Conservation (phyloP, 345 rosid genomes). For the Salix purpurea region DNA sequence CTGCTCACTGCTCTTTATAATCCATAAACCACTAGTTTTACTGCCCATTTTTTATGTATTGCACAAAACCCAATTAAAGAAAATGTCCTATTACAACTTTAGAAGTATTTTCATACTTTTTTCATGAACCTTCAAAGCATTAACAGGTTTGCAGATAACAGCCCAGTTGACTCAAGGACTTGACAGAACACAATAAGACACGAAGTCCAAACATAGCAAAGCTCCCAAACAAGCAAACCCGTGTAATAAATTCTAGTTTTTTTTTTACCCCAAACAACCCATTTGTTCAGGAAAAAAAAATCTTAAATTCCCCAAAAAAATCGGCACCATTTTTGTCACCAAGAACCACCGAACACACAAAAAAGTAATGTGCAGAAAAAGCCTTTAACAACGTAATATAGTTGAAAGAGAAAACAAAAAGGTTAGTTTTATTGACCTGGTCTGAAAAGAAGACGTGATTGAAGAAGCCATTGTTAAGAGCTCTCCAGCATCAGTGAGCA, state of each 20-base stretch:
- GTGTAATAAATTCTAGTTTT: not conserved
- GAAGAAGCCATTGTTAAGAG: constrained; percentile 59
- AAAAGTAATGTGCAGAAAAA: not conserved
- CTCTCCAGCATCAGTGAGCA: constrained; percentile 23
- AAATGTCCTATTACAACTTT: no score
- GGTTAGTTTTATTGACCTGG: constrained; percentile 37
- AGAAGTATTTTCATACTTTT: not conserved
- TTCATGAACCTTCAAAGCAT: not conserved
- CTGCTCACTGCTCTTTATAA: not conserved
- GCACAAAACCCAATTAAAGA: not conserved
- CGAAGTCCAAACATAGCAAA: not conserved
- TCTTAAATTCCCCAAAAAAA: not conserved
- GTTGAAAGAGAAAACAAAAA: not conserved
- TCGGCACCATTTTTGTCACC: not conserved
- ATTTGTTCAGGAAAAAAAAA: not conserved
- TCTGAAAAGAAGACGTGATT: constrained; percentile 50
- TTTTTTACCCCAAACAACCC: not conserved
- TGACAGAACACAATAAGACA: not conserved
- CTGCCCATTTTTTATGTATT: not conserved
- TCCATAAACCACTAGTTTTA: not conserved
- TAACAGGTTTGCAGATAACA: not conserved
- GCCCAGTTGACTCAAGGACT: not conserved
- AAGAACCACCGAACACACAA: not conserved
- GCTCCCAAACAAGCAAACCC: not conserved
- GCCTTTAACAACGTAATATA: no score